Conservation (phyloP, 306 rosid genomes). For the Quercus variabilis region DNA sequence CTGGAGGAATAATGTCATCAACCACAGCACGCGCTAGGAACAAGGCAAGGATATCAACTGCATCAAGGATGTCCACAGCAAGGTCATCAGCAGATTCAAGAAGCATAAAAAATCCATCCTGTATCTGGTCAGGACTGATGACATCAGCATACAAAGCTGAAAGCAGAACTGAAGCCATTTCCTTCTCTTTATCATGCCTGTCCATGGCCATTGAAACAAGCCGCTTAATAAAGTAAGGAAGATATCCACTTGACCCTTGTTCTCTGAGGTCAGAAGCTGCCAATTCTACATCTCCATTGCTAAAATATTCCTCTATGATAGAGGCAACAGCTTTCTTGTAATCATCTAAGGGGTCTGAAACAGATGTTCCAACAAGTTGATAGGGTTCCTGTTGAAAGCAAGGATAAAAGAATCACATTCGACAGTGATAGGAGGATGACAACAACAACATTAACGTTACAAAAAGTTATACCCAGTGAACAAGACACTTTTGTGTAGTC, state of each 20-base stretch:
- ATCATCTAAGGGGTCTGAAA: constrained; percentile 84
- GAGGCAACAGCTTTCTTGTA: constrained; percentile 87
- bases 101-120: constrained; percentile 90
- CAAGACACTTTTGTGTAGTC: too few relatives aligned
- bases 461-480: neutral
- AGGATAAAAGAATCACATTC: neutral
- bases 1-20: constrained; percentile 96
- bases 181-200: constrained; percentile 97
- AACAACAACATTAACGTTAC: neutral
- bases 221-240: constrained; percentile 87
- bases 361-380: constrained; percentile 80
- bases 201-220: constrained; percentile 97
- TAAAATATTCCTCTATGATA: constrained; percentile 82
- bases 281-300: constrained; percentile 78
- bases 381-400: constrained; percentile 76
- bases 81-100: constrained; percentile 98
- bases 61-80: constrained; percentile 88
- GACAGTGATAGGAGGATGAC: neutral
- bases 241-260: constrained; percentile 84
- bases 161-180: constrained; percentile 96
- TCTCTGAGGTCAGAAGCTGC: constrained; percentile 89
- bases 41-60: constrained; percentile 91
- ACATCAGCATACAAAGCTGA: constrained; percentile 96
- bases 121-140: constrained; percentile 81
- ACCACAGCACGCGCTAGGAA: constrained; percentile 97